Conservation (phyloP, 2,329 filamentous ascomycete genomes). For the Aciculosporium take region DNA sequence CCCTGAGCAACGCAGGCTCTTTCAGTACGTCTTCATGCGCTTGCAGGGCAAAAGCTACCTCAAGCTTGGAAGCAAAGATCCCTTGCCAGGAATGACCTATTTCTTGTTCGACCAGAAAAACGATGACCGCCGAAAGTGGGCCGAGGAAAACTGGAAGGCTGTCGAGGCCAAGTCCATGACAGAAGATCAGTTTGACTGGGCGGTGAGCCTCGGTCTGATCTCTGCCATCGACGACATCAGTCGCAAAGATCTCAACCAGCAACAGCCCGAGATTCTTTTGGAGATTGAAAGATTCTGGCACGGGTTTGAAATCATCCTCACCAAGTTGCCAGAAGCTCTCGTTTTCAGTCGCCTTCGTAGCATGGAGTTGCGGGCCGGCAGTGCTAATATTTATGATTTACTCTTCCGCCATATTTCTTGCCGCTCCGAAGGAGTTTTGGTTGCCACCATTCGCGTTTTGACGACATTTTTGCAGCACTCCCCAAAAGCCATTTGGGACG, state of each 20-base stretch:
- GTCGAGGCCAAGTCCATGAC: conserved; percentile 48
- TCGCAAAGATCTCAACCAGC: conserved; percentile 24
- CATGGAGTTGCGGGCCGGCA: conserved; percentile 50
- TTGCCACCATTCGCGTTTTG: conserved; percentile 56
- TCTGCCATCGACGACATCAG: conserved; percentile 50
- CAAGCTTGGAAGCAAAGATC: conserved; percentile 54
- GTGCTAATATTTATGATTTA: conserved; percentile 51
- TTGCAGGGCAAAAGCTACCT: conserved; percentile 60
- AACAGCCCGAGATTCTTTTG: conserved; percentile 21
- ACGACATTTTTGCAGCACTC: conserved; percentile 60
- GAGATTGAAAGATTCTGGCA: conserved; percentile 64
- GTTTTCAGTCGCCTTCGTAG: conserved; percentile 66
- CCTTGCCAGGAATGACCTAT: conserved; percentile 69
- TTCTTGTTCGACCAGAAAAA: conserved; percentile 59
- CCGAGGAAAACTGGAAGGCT: conserved; percentile 24
- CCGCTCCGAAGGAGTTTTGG: conserved; percentile 43
- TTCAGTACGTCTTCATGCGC: conserved; percentile 71
- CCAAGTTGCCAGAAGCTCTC: conserved; percentile 55
- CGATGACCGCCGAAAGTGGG: conserved; percentile 35
- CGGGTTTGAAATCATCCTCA: conserved; percentile 60
- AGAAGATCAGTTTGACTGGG: conserved; percentile 71
- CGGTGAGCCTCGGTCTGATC: conserved; percentile 59
- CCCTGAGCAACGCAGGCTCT: conserved; percentile 40
- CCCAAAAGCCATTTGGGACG: conserved; percentile 73
- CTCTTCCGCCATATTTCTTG: conserved; percentile 41